Evolutionary conservation across 2,329 filamentous ascomycete genomes (phyloP).

Genomic region (Pseudogymnoascus sp.): DNA sequence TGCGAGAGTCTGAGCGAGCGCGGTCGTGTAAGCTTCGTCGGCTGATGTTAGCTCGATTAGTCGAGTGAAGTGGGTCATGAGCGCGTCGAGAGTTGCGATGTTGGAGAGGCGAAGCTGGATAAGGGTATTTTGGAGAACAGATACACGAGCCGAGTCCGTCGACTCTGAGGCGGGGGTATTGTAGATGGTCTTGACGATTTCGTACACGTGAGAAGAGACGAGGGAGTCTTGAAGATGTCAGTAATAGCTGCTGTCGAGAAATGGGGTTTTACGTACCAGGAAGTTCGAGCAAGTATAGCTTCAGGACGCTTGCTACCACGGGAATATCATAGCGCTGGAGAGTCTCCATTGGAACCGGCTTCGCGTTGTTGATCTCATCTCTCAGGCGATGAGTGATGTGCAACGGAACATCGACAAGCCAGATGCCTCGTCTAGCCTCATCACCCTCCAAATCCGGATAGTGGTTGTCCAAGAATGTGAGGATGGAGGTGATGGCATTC

Average conservation of each 20-base stretch:
- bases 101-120: conserved; percentile 92
- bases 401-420: conserved; percentile 87
- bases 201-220: conserved; percentile 95
- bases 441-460: conserved; percentile 97
- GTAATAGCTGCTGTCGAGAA: conserved; percentile 23
- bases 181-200: conserved; percentile 97
- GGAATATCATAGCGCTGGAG: conserved; percentile 88
- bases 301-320: conserved; percentile 84
- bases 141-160: conserved; percentile 70
- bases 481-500: conserved; percentile 79
- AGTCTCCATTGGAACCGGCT: conserved; percentile 63
- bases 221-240: conserved; percentile 64
- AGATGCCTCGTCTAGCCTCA: conserved; percentile 83
- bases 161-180: conserved; percentile 69
- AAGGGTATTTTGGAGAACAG: conserved; percentile 89
- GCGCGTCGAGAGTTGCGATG: conserved; percentile 95
- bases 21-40: conserved; percentile 73
- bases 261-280: conserved; percentile 54
- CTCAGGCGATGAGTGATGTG: conserved; percentile 77
- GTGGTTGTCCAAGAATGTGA: conserved; percentile 92
- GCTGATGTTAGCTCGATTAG: conserved; percentile 94
- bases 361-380: conserved; percentile 77
- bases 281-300: conserved; percentile 89
- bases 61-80: conserved; percentile 96
- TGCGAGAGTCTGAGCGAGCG: conserved; percentile 66